Percentiles rank a stretch among this genome's conserved stretches.
Evolutionary conservation across 176 grass and related monocot species (phyloP).

Genomic region (Coix lacrymajobi): DNA sequence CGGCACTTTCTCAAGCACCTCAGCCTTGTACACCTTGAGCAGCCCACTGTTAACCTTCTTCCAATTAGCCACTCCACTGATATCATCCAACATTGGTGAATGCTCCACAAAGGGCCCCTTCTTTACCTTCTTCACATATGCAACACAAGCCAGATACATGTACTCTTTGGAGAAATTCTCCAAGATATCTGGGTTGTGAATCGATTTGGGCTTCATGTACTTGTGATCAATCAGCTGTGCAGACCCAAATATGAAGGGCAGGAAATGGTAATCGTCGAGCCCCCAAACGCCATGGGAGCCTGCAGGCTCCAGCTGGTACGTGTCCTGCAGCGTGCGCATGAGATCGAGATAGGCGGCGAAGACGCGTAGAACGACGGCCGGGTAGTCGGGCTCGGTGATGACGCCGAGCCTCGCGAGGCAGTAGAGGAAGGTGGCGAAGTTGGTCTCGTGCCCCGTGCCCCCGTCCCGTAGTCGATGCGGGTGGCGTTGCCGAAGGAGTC

Average conservation of each 20-base stretch:
- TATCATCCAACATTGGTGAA: conserved; percentile 94
- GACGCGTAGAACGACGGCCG: conserved; percentile 50
- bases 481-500: conserved; percentile 87
- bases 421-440: conserved; percentile 89
- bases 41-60: conserved; percentile 90
- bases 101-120: conserved; percentile 89
- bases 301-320: conserved; percentile 85
- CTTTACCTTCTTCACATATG: conserved; percentile 88
- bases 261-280: conserved; percentile 83
- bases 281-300: conserved; percentile 89
- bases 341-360: conserved; percentile 63
- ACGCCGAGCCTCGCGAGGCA: conserved; percentile 78
- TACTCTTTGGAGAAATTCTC: conserved; percentile 86
- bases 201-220: conserved; percentile 97
- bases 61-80: conserved; percentile 70
- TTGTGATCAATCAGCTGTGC: conserved; percentile 91
- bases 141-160: conserved; percentile 71
- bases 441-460: conserved; percentile 87
- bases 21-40: conserved; percentile 98
- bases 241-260: conserved; percentile 86
- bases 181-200: conserved; percentile 88
- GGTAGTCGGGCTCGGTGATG: conserved; percentile 63
- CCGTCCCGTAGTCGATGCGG: conserved; percentile 78
- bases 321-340: conserved; percentile 73
- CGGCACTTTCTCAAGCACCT: conserved; percentile 91